Conservation (phyloP, 306 rosid genomes). For the Malus fusca region DNA sequence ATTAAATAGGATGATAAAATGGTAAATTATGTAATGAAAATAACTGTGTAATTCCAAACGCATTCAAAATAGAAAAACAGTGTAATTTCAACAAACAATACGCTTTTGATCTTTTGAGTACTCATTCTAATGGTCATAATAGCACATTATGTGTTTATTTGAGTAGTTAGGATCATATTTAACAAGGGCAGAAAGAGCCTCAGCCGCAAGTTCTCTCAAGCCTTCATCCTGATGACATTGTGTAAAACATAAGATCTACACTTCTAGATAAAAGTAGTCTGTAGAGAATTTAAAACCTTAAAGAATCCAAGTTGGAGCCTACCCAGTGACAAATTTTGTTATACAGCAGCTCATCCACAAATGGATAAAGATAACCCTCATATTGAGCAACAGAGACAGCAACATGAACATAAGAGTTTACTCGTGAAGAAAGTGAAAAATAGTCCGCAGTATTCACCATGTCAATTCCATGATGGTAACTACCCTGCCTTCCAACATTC, state of each 20-base stretch:
- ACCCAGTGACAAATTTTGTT: too few species aligned
- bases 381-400: conserved; percentile 68
- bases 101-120: too few species aligned
- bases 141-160: too few species aligned
- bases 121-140: too few species aligned
- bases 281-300: neutral
- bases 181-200: conserved; percentile 75
- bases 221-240: conserved; percentile 61
- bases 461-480: conserved; percentile 91
- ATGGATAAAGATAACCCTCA: conserved; percentile 77
- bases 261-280: neutral
- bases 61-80: too few species aligned
- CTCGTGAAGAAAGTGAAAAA: conserved; percentile 86
- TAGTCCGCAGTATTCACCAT: conserved; percentile 87
- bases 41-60: too few species aligned
- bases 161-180: conserved; percentile 46
- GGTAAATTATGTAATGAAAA: too few species aligned
- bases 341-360: too few species aligned
- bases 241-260: neutral
- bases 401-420: conserved; percentile 63
- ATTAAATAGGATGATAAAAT: too few species aligned
- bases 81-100: too few species aligned
- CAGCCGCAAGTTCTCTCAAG: conserved; percentile 88
- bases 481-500: conserved; percentile 98
- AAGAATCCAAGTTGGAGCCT: conserved; percentile 22